Conservation (phyloP, 306 rosid genomes). For the Astragalus membranaceus region DNA sequence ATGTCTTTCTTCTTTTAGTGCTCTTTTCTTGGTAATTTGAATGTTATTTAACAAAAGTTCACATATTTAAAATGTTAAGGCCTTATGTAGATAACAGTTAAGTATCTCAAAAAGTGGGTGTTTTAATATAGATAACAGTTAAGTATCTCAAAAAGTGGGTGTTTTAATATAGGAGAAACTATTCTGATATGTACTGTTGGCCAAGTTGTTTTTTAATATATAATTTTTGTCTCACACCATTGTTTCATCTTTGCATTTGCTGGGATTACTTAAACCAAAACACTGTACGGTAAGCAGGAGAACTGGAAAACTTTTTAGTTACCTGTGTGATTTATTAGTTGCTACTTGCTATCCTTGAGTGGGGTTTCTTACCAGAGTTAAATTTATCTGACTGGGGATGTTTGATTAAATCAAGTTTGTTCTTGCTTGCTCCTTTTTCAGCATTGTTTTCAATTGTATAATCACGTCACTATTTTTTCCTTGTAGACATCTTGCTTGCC, state of each 20-base stretch:
- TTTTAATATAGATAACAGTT: slow-evolving; percentile 13
- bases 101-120: slow-evolving; percentile 17
- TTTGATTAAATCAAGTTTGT: background rate
- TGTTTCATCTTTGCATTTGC: slow-evolving; percentile 2
- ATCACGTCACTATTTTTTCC: slow-evolving; percentile 7
- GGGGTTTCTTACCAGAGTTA: background rate
- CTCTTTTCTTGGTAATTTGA: slow-evolving; percentile 10
- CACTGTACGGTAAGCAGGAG: background rate
- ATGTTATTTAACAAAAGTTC: background rate
- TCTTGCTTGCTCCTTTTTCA: background rate
- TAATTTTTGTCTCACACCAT: background rate
- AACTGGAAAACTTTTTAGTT: background rate
- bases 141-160: slow-evolving; percentile 1
- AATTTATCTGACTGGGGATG: slow-evolving; percentile 4
- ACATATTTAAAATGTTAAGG: slow-evolving; percentile 6
- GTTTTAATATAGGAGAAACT: slow-evolving; percentile 4
- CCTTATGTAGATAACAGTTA: background rate
- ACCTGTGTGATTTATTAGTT: background rate
- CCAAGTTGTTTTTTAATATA: background rate
- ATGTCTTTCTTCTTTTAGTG: slow-evolving; percentile 15
- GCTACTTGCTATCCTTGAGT: background rate
- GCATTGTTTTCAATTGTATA: background rate
- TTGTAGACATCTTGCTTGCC: slow-evolving; percentile 76
- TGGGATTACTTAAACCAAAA: background rate
- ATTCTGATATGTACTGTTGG: background rate